Conservation (phyloP, 225 moss, liverwort and hornwort genomes). For the Physcomitrellopsis africana region DNA sequence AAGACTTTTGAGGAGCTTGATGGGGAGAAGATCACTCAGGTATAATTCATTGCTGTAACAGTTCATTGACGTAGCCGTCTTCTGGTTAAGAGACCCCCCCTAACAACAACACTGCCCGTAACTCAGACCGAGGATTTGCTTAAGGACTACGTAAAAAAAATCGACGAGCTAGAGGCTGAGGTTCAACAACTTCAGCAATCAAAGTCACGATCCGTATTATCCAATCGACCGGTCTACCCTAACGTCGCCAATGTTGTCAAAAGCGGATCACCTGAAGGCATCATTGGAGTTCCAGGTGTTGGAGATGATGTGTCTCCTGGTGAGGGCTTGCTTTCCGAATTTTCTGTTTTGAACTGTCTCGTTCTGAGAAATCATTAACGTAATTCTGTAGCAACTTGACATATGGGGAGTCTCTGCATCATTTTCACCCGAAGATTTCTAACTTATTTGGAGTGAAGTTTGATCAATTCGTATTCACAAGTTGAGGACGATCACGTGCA, state of each 20-base stretch:
- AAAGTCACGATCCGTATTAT: constrained; percentile 31
- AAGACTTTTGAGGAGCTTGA: constrained; percentile 77
- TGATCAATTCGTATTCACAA: not conserved
- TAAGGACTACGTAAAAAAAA: constrained; percentile 63
- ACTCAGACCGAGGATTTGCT: constrained; percentile 65
- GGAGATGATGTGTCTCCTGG: constrained; percentile 39
- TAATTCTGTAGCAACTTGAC: not conserved
- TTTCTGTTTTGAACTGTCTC: not conserved
- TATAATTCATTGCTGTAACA: not conserved
- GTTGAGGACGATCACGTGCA: constrained; percentile 15
- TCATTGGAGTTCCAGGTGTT: constrained; percentile 38
- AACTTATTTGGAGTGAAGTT: not conserved
- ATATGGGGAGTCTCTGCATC: not conserved
- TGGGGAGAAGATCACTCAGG: constrained; percentile 53
- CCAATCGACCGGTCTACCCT: constrained; percentile 44
- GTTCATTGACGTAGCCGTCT: not conserved
- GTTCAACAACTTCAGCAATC: constrained; percentile 49
- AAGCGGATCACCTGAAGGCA: constrained; percentile 41
- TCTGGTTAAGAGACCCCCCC: not conserved
- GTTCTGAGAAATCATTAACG: not conserved
- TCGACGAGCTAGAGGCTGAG: constrained; percentile 75
- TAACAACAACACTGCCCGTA: constrained; percentile 10
- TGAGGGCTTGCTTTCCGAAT: not conserved
- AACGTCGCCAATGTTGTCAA: constrained; percentile 41
- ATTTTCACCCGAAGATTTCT: not conserved